phyloP scores from a whole-genome alignment of 2,329 filamentous ascomycete genomes.

The Aureobasidium mangrovei region DNA sequence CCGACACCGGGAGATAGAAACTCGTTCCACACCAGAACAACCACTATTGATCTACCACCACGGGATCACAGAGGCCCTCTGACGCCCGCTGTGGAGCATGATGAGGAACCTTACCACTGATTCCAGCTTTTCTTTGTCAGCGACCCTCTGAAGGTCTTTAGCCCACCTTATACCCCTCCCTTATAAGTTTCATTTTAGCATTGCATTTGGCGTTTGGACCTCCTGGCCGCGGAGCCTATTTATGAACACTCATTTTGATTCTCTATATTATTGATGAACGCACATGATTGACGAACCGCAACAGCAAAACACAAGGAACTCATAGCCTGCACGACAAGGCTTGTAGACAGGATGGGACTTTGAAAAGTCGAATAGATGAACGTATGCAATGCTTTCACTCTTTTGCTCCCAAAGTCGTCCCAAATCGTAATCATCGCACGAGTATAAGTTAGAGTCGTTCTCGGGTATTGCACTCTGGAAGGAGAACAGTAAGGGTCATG shows the following conservation, averaged over 20 bases:
- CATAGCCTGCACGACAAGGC: no score
- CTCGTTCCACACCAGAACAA: conserved; percentile 4
- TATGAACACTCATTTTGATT: not conserved
- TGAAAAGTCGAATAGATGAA: no score
- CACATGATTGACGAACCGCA: not conserved
- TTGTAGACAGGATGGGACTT: no score
- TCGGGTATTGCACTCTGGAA: no score
- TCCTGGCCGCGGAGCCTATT: not conserved
- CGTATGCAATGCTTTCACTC: no score
- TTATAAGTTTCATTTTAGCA: not conserved
- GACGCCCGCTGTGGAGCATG: conserved; percentile 3
- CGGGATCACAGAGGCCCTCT: not conserved
- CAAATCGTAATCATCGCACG: no score
- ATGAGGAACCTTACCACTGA: not conserved
- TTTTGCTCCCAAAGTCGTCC: no score
- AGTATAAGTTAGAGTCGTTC: no score
- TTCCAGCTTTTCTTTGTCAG: not conserved
- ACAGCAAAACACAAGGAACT: not conserved
- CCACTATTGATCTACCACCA: conserved; percentile 1
- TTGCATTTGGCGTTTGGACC: not conserved
- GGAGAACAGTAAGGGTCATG: no score
- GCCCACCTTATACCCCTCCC: conserved; percentile 13
- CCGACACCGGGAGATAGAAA: conserved; percentile 11
- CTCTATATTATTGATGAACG: not conserved
- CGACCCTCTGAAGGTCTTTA: not conserved